Base-by-base conservation (phyloP, 1,284 basidiomycete genomes). In the Ceratobasidium papillatum region DNA sequence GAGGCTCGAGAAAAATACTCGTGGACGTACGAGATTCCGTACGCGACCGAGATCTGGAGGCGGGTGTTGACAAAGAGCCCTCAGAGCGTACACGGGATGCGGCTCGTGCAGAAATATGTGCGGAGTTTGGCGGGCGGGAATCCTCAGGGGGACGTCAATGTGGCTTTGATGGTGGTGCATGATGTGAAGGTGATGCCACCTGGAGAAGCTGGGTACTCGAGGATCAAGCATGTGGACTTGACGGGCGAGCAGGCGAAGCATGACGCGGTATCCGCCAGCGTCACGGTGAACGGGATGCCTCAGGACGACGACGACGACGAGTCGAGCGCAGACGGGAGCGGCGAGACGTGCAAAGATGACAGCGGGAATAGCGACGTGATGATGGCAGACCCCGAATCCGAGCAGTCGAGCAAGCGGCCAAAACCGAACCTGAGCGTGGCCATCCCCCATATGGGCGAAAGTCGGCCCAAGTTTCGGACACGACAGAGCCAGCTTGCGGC, bases 21-120 rank as follows among this genome's bases (percentile, higher is more conserved):
- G 66, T 69, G 66, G 66, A 69, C 47, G 27, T 69, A 69, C 66
- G 66, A 69, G 66, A 69, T 69, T 22, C 66, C 66, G 51, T 69
- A 69, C 32, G 52, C 66, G 36, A 43, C 66, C 11, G 66, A 69
- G 25, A 51, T 69, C 19, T 69, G 66, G 66, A 34, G 41, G 49
- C 52, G 38, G 52, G 52, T 69, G 25, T 54, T 69, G 49, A 69
- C 51, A 38, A n/a, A 47, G 41, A 69, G 58, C n/a, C 47, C 66
- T n/a, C 66, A 34, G 30, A 51, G 66, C 30, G 66, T 30, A 11
- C 34, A 69, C 38, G 66, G 66, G 41, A 58, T 69, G 66, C 66
- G 66, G 47, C 14, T 69, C 52, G 66, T 69, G 38, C 66, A 69
- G 47, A 69, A 69, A 52, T 69, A 69, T 47, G 66, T 69, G 66